Conservation (phyloP, 768 basidiomycete genomes). For the Epithele typhae region DNA sequence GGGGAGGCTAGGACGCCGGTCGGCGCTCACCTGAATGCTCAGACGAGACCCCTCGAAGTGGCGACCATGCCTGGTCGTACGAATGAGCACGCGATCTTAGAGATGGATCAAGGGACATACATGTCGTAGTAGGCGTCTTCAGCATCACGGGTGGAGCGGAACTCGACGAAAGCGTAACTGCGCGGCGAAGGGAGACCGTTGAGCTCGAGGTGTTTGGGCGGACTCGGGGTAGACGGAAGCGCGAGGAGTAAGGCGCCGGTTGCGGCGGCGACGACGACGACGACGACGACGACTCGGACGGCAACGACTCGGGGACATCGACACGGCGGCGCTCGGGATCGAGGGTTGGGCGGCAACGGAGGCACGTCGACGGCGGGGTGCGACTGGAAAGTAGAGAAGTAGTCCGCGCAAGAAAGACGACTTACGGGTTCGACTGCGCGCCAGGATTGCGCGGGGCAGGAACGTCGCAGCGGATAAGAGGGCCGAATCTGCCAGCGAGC, state of each 20-base stretch:
- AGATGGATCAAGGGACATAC: constrained; percentile 37
- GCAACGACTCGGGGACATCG: neutral
- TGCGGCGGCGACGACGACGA: constrained; percentile 11
- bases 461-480: constrained; percentile 84
- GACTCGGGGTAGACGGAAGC: constrained; percentile 22
- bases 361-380: constrained; percentile 13
- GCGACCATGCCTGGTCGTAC: constrained; percentile 59
- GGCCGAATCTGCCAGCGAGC: constrained; percentile 57
- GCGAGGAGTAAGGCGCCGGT: constrained; percentile 9
- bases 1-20: neutral
- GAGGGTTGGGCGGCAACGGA: constrained; percentile 1
- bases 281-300: constrained; percentile 10
- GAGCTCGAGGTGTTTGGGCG: constrained; percentile 48
- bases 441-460: constrained; percentile 81
- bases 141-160: constrained; percentile 71
- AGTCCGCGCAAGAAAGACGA: constrained; percentile 27
- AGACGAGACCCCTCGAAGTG: constrained; percentile 70
- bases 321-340: constrained; percentile 1
- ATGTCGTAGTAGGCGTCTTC: constrained; percentile 84
- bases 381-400: constrained; percentile 30
- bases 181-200: constrained; percentile 44
- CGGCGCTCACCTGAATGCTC: constrained; percentile 60
- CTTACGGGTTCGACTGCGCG: constrained; percentile 79
- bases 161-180: constrained; percentile 88
- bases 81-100: neutral